Percentiles rank a stretch among this genome's conserved stretches.
Conservation (phyloP, 31 red algal genomes). For the Odonthalia washingtoniensis region DNA sequence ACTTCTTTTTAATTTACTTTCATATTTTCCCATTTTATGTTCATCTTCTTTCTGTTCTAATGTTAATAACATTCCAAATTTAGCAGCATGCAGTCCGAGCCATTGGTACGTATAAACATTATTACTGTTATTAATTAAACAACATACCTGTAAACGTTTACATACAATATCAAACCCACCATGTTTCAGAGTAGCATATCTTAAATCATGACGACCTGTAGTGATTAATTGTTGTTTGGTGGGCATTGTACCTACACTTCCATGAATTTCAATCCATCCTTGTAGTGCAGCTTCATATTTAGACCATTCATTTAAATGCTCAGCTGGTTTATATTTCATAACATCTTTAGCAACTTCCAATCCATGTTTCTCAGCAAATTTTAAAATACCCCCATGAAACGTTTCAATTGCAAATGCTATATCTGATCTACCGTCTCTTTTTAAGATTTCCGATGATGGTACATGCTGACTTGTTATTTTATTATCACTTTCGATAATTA, state of each 20-base stretch:
- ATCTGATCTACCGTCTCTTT: conserved; percentile 79
- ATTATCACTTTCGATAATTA: conserved; percentile 3
- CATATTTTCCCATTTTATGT: neutral
- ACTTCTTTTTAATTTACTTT: neutral
- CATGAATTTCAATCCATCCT: conserved; percentile 66
- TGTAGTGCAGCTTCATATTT: conserved; percentile 45
- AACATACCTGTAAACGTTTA: conserved; percentile 40
- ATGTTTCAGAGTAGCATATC: conserved; percentile 69
- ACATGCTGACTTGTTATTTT: conserved; percentile 11
- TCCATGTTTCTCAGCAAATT: conserved; percentile 48
- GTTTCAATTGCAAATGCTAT: conserved; percentile 83
- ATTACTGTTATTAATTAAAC: conserved; percentile 5
- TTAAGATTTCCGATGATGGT: conserved; percentile 71
- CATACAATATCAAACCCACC: conserved; percentile 60
- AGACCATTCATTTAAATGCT: conserved; percentile 51
- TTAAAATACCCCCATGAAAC: conserved; percentile 71
- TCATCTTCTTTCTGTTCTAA: neutral
- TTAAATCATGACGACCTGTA: conserved; percentile 76
- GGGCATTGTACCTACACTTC: conserved; percentile 65
- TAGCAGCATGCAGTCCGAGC: conserved; percentile 60
- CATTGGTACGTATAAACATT: conserved; percentile 40
- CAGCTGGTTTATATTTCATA: conserved; percentile 31
- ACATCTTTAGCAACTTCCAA: conserved; percentile 43
- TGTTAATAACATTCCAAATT: conserved; percentile 32
- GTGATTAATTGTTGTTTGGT: conserved; percentile 59